Conservation (phyloP, 352 stramenopile species). For the Phytopythium delawarense region DNA sequence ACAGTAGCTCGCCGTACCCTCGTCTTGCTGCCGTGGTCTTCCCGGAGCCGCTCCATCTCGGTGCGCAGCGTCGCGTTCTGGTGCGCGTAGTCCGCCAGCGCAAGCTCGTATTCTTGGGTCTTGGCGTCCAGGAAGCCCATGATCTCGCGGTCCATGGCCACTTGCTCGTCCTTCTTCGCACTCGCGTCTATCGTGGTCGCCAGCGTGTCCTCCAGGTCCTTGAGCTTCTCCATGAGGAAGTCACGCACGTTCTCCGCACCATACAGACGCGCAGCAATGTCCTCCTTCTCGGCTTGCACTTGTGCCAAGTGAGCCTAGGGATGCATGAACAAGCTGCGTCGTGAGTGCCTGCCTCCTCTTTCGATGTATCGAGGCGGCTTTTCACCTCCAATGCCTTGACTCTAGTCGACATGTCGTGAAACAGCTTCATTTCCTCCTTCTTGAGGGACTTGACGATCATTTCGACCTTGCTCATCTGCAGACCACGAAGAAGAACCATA, state of each 20-base stretch:
- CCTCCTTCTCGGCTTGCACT: slow-evolving; percentile 76
- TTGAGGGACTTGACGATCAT: slow-evolving; percentile 79
- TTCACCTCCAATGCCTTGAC: slow-evolving; percentile 69
- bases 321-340: neutral
- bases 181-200: slow-evolving; percentile 44
- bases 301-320: slow-evolving; percentile 49
- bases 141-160: slow-evolving; percentile 69
- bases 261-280: slow-evolving; percentile 59
- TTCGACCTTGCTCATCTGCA: slow-evolving; percentile 65
- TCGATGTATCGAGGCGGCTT: neutral
- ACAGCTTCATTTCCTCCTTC: slow-evolving; percentile 81
- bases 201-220: slow-evolving; percentile 67
- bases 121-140: slow-evolving; percentile 80
- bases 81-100: slow-evolving; percentile 42
- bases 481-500: too few species aligned
- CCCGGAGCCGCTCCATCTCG: slow-evolving; percentile 43
- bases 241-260: slow-evolving; percentile 76
- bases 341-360: neutral
- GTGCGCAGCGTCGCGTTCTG: slow-evolving; percentile 47
- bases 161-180: slow-evolving; percentile 65
- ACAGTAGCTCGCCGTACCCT: slow-evolving; percentile 26
- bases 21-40: slow-evolving; percentile 53
- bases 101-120: slow-evolving; percentile 70
- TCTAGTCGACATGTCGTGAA: slow-evolving; percentile 76
- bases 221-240: slow-evolving; percentile 85